These are phyloP conservation scores for Cotoneaster glaucophyllus DNA, from an alignment of 306 rosid genomes.

Conservation along the genomic window DNA sequence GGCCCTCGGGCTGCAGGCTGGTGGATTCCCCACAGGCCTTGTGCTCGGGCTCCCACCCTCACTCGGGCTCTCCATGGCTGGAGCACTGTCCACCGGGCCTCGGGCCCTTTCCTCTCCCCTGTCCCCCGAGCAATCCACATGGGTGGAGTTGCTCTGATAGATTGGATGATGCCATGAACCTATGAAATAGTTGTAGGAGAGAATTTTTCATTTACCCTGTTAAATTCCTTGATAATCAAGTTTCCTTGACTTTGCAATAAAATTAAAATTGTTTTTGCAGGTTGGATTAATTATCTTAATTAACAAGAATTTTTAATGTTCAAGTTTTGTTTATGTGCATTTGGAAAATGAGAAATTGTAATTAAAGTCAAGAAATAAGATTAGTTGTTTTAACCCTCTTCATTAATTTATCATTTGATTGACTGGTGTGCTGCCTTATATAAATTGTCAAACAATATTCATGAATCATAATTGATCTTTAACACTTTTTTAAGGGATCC, in stretches of 20 bases:
- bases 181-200: background rate
- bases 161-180: background rate
- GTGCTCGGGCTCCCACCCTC: too few relatives aligned
- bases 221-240: slow-evolving; percentile 4
- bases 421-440: background rate
- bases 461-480: background rate
- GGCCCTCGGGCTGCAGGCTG: too few relatives aligned
- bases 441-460: slow-evolving; percentile 5
- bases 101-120: too few relatives aligned
- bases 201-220: background rate
- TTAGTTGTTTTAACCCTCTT: background rate
- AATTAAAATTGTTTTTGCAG: slow-evolving; percentile 21
- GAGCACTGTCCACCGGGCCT: too few relatives aligned
- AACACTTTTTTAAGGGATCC: background rate
- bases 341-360: background rate
- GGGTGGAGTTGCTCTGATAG: too few relatives aligned
- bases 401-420: background rate
- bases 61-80: too few relatives aligned
- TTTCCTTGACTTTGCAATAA: slow-evolving; percentile 13
- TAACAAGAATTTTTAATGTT: background rate
- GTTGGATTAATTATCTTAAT: background rate
- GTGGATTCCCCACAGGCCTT: too few relatives aligned
- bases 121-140: too few relatives aligned
- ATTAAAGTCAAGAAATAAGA: background rate
- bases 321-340: background rate